Evolutionary conservation across 768 basidiomycete species (phyloP).

Genomic region (Fistulinella prunicolor): DNA sequence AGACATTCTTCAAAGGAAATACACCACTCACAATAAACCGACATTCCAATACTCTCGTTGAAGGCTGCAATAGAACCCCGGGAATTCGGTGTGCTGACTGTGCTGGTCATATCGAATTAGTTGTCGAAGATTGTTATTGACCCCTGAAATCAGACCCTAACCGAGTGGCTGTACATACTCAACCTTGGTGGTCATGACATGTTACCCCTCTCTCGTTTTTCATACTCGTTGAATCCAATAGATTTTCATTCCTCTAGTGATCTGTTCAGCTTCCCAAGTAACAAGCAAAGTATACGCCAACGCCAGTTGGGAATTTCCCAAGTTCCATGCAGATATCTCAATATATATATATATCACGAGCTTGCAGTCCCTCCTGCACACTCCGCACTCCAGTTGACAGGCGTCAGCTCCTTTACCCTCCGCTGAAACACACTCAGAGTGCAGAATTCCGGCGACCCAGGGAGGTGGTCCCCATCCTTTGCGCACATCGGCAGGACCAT

Average conservation of each 20-base stretch:
- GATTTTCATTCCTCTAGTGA: too few relatives aligned
- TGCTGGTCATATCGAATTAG: too few relatives aligned
- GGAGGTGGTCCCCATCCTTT: constrained; percentile 61
- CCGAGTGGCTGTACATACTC: too few relatives aligned
- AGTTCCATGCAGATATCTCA: too few relatives aligned
- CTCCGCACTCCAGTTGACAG: constrained; percentile 62
- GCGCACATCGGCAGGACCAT: constrained; percentile 64
- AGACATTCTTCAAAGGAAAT: neutral
- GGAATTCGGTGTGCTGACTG: neutral
- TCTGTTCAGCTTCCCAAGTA: too few relatives aligned
- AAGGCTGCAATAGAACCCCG: neutral
- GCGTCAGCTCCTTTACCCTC: constrained; percentile 62
- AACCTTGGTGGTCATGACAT: too few relatives aligned
- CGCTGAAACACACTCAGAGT: constrained; percentile 60
- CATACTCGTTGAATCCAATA: too few relatives aligned
- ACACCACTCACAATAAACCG: neutral
- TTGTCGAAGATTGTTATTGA: too few relatives aligned
- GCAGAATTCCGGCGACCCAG: constrained; percentile 72
- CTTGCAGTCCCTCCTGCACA: constrained; percentile 38
- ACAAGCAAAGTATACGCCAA: too few relatives aligned
- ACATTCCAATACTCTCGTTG: neutral
- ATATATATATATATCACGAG: constrained; percentile 2
- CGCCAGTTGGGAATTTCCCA: too few relatives aligned
- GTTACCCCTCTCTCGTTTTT: too few relatives aligned
- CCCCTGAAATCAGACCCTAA: too few relatives aligned